Base-by-base conservation (phyloP, 2,329 filamentous ascomycete species). In the Paraphaeosphaeria minitans region DNA sequence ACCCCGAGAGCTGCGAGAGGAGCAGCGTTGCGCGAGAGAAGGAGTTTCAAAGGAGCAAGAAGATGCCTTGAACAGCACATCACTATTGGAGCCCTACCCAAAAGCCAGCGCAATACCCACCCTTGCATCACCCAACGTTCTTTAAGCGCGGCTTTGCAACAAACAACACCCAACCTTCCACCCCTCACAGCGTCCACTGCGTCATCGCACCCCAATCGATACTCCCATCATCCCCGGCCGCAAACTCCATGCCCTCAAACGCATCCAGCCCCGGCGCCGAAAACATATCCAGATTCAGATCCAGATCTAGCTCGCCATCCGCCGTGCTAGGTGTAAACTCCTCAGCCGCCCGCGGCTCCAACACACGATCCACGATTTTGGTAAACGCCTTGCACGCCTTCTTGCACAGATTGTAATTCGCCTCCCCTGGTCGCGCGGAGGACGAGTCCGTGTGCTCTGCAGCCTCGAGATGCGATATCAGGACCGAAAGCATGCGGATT, bases 391-490 rank as follows among this genome's bases (percentile, higher is more conserved):
- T 69, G 33, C 63, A 65, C 1, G 70, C 72, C 50, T 75, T 75
- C 29, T 66, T 65, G 47, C 71, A 76, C 1, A 75, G 54, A 31
- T 67, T 68, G 53, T 77, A 76, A 31, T 77, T 74, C 2, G 71
- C 72, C 46, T 77, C 71, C 27, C 69, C 74, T 0, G 72, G 73
- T 0, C 70, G 56, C 0, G 71, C 72, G 19, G 75, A 75, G 0
- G 66, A 69, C 14, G 66, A 71, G 13, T 73, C 70, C 8, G 69
- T 50, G 31, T 71, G 65, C 1, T 66, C 64, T 1, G 70, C 66
- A 4, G 70, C 64, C 31, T 79, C 77, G 1, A 80, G 67, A 51
- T 79, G 75, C 2, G 69, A 70, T 16, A 78, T 77, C 16, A 80
- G 71, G 0, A 80, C 77, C 33, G 71, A 74, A 0, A 80, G 58